Evolutionary conservation across 192 early-diverging fungal species (phyloP), one percentile per base, ranked within the genome.

Genomic region (Allomyces macrogynus): DNA sequence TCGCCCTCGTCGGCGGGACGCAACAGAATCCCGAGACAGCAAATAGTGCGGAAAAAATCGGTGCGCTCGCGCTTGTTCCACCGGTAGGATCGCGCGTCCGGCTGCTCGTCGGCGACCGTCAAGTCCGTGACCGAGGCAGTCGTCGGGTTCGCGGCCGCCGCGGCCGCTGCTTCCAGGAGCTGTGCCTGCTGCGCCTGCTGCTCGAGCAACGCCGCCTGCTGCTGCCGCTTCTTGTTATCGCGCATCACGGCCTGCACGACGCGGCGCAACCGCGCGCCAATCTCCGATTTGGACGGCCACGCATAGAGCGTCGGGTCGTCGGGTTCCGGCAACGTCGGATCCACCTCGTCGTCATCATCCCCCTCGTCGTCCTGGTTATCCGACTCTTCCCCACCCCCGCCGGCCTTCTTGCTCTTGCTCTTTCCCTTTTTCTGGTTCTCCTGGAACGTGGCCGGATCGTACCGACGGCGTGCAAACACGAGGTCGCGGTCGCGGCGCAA

Each of bases 281-380:
- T 76, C 60, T 83, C 81, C 23, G 81, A 77, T 64, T 83, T 83
- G 44, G 78, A 76, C 1, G 81, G 81, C 81, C 81, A 83, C 49
- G 20, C 12, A 16, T 57, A 57, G 16, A 20, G 49, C 12, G 49
- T 57, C 16, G 12, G 49, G 49, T 57, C 49, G 4, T 57, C 49
- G 16, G 12, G 16, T 66, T 66, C 54, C 27, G 10, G 11, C 11
- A 16, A 65, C 25, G 26, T 27, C 32, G 12, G 10, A n/a, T 20
- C 43, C 23, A n/a, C 23, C 43, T 18, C 22, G 16, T 67, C 32
- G 61, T 66, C 23, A 16, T 20, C n/a, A 26, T 61, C 10, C 22
- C 32, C 62, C 22, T 10, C 42, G 12, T 66, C 23, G 40, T 62
- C 61, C 22, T 63, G 66, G 16, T 78, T 67, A 18, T 64, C 32